A percentile compares a stretch with the other conserved stretches of the same genome.
phyloP scores from a whole-genome alignment of 495 filamentous ascomycete genomes.

The Podospora anserina region DNA sequence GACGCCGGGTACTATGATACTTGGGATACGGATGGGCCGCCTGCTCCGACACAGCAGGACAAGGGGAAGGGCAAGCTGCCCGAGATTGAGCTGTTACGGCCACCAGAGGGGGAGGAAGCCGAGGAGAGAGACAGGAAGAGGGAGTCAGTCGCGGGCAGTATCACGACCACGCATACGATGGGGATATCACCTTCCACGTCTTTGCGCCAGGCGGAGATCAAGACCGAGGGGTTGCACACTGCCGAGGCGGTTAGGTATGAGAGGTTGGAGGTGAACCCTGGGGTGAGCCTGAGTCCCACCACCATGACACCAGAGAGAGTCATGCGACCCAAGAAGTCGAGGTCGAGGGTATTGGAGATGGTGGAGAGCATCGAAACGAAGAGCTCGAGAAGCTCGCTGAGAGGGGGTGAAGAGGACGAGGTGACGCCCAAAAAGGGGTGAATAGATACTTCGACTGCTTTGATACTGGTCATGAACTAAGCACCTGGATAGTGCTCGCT shows the following conservation, averaged over 20 bases:
- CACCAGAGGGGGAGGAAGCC: neutral
- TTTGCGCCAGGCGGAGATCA: slow-evolving; percentile 17
- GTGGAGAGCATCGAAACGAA: slow-evolving; percentile 45
- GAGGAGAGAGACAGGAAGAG: slow-evolving; percentile 2
- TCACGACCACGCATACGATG: neutral
- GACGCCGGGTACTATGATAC: neutral
- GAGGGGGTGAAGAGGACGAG: neutral
- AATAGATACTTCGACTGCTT: neutral
- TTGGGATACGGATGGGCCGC: neutral
- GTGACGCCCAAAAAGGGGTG: neutral
- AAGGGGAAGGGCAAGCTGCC: neutral
- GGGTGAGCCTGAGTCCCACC: neutral
- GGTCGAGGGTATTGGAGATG: slow-evolving; percentile 45
- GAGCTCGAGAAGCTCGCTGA: slow-evolving; percentile 20
- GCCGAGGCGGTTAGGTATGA: slow-evolving; percentile 37
- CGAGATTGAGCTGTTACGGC: neutral
- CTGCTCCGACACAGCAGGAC: neutral
- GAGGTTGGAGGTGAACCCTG: slow-evolving; percentile 14
- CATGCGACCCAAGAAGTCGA: slow-evolving; percentile 12
- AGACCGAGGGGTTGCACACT: slow-evolving; percentile 24
- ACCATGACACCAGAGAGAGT: neutral
- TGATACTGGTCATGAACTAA: neutral
- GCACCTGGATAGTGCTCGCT: neutral
- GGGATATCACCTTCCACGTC: slow-evolving; percentile 24
- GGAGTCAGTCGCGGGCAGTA: neutral